phyloP scores from a whole-genome alignment of 1,284 basidiomycete species.

The Violaceomyces palustris region DNA sequence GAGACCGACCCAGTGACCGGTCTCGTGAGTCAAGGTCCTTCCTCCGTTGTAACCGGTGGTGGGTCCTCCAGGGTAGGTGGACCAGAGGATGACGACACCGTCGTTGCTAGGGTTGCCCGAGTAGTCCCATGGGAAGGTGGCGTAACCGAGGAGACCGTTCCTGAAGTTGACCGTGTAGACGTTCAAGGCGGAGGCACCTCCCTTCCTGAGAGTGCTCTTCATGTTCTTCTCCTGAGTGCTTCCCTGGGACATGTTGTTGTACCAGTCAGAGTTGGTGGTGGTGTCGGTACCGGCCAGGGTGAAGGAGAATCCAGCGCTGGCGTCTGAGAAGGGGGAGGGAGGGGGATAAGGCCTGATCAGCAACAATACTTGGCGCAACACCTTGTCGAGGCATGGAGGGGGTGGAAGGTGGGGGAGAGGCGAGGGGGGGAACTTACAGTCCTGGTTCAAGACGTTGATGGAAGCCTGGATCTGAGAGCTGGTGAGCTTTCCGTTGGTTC shows the following conservation, averaged over 20 bases:
- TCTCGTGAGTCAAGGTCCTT: constrained; percentile 61
- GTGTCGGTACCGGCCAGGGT: constrained; percentile 54
- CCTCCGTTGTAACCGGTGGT: constrained; percentile 57
- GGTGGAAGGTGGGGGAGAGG: background rate
- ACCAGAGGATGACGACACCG: constrained; percentile 12
- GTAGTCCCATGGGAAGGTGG: constrained; percentile 56
- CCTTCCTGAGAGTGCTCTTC: constrained; percentile 59
- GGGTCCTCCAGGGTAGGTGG: constrained; percentile 55
- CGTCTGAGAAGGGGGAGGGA: constrained; percentile 20
- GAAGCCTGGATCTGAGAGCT: constrained; percentile 41
- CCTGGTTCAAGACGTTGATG: constrained; percentile 59
- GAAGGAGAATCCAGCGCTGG: constrained; percentile 56
- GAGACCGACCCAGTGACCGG: constrained; percentile 55
- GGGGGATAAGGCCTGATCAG: background rate
- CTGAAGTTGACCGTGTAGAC: constrained; percentile 57
- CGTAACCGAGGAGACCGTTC: constrained; percentile 51
- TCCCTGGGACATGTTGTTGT: constrained; percentile 57
- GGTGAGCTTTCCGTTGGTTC: constrained; percentile 18
- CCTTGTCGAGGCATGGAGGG: background rate
- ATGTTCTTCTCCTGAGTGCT: constrained; percentile 57
- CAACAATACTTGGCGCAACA: no score
- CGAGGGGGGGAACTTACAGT: constrained; percentile 36
- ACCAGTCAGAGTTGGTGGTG: constrained; percentile 58
- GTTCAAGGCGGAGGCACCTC: constrained; percentile 57
- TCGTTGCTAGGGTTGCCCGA: constrained; percentile 52